phyloP scores from a whole-genome alignment of 495 filamentous ascomycete genomes.

The Aspergillus carlsbadensis region DNA sequence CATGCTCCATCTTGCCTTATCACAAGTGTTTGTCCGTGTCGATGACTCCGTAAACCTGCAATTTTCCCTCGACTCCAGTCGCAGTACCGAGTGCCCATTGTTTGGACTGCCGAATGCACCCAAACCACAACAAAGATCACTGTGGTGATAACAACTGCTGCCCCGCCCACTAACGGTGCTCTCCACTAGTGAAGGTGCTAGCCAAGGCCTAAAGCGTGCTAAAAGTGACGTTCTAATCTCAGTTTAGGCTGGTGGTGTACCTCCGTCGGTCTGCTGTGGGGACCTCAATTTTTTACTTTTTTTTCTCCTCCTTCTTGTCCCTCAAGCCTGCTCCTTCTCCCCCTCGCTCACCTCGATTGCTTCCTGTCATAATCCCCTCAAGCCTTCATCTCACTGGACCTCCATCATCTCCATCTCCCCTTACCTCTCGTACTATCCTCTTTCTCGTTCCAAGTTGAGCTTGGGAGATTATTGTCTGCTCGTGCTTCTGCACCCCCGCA shows the following conservation, averaged over 20 bases:
- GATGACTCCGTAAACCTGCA: neutral
- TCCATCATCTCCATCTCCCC: constrained; percentile 1
- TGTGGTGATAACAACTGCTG: constrained; percentile 14
- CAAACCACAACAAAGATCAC: constrained; percentile 17
- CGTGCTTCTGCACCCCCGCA: constrained; percentile 8
- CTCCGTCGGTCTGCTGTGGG: neutral
- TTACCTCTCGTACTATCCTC: constrained; percentile 12
- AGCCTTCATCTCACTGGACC: constrained; percentile 6
- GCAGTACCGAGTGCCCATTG: neutral
- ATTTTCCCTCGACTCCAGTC: neutral
- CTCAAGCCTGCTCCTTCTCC: constrained; percentile 13
- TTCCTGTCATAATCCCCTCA: neutral
- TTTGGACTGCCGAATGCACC: constrained; percentile 11
- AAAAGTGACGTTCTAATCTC: constrained; percentile 2
- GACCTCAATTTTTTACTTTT: constrained; percentile 9
- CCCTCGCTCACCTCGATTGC: constrained; percentile 6
- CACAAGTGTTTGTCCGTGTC: neutral
- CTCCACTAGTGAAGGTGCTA: constrained; percentile 13
- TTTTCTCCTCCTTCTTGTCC: constrained; percentile 6
- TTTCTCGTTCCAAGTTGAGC: constrained; percentile 13
- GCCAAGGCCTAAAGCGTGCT: constrained; percentile 1
- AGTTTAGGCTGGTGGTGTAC: neutral
- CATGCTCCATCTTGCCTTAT: constrained; percentile 1
- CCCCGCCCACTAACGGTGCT: constrained; percentile 16
- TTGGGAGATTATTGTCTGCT: constrained; percentile 13